Base-by-base conservation (phyloP, 164 flowering plant genomes). In the Nelumbo lutea region DNA sequence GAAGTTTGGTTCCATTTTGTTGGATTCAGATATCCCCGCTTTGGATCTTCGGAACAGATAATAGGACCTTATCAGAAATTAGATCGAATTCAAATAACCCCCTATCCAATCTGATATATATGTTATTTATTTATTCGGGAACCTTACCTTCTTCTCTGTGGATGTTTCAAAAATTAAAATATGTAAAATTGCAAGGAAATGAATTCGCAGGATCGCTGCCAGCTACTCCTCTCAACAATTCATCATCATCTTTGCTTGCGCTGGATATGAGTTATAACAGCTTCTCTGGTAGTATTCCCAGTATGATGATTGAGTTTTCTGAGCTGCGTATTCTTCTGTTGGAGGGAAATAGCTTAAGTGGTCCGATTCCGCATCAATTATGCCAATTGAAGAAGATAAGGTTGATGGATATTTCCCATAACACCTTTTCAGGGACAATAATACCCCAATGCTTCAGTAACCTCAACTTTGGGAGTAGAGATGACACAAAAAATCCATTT, bases 111-210 rank as follows among this genome's bases (percentile, higher is more conserved):
- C 27, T 27, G 27, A 27, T 27, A 27, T 27, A 27, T 27, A 27
- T 27, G 27, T 27, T 27, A 27, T 27, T 27, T 27, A 27, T 27
- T 27, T 27, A 27, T 27, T 59, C 57, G 1, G 70, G 64, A 3
- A 2, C 61, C 2, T 47, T 68, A 27, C 70, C 70, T 14, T 55
- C 70, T 59, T 59, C 27, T 27, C 27, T 43, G 13, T 68, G 50
- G 10, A 41, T 9, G 39, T 40, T 42, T 8, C 14, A 3, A 39
- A 3, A 9, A 40, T 42, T 69, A 14, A 1, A 5, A 42, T 15
- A 69, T 61, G 4, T 61, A 4, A 9, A 61, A 15, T 61, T 69
- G 59, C 13, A 69, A 1, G 40, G 42, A 4, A 69, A 69, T 60
- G 39, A 41, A 5, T 50, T 68, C 58, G 13, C 64, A 11, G 71